A percentile compares a stretch with the other conserved stretches of the same genome.
Evolutionary conservation across 2,329 filamentous ascomycete genomes (phyloP).

Genomic region (Ascomycota sp.): DNA sequence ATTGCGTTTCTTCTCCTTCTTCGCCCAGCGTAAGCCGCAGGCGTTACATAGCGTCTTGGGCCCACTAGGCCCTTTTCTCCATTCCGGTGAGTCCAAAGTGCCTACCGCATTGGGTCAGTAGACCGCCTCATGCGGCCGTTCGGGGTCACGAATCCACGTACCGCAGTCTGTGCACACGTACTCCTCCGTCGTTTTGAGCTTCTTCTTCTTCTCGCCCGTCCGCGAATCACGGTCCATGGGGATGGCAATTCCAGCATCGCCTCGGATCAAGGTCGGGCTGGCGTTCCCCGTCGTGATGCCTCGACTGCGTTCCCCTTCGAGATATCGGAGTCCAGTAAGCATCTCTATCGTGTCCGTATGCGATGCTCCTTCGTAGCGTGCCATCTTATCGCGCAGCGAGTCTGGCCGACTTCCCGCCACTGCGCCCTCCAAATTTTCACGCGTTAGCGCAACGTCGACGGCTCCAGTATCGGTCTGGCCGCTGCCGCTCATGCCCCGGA

Average conservation of each 20-base stretch:
- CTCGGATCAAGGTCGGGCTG: slow-evolving; percentile 60
- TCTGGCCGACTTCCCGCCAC: slow-evolving; percentile 43
- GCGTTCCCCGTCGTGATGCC: slow-evolving; percentile 73
- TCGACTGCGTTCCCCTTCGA: slow-evolving; percentile 68
- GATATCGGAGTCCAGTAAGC: slow-evolving; percentile 69
- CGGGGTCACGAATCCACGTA: slow-evolving; percentile 6
- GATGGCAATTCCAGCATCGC: slow-evolving; percentile 70
- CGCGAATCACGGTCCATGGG: slow-evolving; percentile 54
- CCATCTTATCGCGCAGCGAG: slow-evolving; percentile 67
- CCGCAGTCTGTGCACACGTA: slow-evolving; percentile 93
- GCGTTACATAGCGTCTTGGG: slow-evolving; percentile 93
- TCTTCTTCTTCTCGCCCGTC: slow-evolving; percentile 63
- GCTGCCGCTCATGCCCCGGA: slow-evolving; percentile 12
- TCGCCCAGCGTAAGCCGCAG: slow-evolving; percentile 55
- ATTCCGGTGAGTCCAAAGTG: slow-evolving; percentile 81
- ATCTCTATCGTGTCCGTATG: slow-evolving; percentile 82
- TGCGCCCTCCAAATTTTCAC: slow-evolving; percentile 58
- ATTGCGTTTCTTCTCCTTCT: slow-evolving; percentile 56
- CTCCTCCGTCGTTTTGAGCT: slow-evolving; percentile 62
- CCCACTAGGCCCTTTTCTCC: slow-evolving; percentile 79
- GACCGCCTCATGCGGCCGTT: not conserved
- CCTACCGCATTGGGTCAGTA: slow-evolving; percentile 16
- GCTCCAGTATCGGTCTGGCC: slow-evolving; percentile 33
- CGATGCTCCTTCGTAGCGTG: slow-evolving; percentile 50
- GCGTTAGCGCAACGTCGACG: slow-evolving; percentile 47